Base-by-base conservation (phyloP, 352 stramenopile genomes). In the Globisporangium megalacanthum region DNA sequence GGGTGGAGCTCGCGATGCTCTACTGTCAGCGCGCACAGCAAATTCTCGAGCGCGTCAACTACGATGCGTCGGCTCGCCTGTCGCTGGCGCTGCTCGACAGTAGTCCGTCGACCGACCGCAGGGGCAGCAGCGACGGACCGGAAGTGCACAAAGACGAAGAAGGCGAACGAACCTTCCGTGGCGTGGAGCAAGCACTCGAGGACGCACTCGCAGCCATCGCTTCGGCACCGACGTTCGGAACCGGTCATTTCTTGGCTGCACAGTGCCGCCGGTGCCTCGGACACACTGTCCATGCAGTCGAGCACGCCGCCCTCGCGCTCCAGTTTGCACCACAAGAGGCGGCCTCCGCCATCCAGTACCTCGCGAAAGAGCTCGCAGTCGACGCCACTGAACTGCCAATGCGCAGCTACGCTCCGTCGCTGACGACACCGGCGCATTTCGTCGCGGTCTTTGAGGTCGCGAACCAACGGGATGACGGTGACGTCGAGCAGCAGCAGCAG, bases 191-290 rank as follows among this genome's bases (percentile, higher is more conserved):
- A 50, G 77, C 75, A 8, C 69, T 77, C 1, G 59, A 76, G 37
- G 77, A 88, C 33, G 56, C 73, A 4, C 19, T 58, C 3, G 48
- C 57, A 6, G 61, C 70, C 14, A 64, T 73, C 42, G 5, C 53
- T n/a, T 25, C 67, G 19, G 61, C 57, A 5, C 49, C 61, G 0
- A n/a, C 10, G 0, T 35, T 19, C 1, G 41, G n/a, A 4, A 36
- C 54, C n/a, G 64, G 60, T 5, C 65, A 73, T 15, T 66, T 74
- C 17, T 54, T 86, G 1, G 71, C 70, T 0, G 70, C 71, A 0
- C 73, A 79, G 36, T 73, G 73, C 44, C 61, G 65, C 20, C 73
- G 75, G 13, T 72, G 66, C 51, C 59, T 86, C 8, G 75, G 73
- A 13, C 60, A 73, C 33, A 52, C 64, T 11, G n/a, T 56, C 0